Evolutionary conservation across 345 rosid genomes (phyloP).

Genomic region (Bruguiera gymnorhiza): DNA sequence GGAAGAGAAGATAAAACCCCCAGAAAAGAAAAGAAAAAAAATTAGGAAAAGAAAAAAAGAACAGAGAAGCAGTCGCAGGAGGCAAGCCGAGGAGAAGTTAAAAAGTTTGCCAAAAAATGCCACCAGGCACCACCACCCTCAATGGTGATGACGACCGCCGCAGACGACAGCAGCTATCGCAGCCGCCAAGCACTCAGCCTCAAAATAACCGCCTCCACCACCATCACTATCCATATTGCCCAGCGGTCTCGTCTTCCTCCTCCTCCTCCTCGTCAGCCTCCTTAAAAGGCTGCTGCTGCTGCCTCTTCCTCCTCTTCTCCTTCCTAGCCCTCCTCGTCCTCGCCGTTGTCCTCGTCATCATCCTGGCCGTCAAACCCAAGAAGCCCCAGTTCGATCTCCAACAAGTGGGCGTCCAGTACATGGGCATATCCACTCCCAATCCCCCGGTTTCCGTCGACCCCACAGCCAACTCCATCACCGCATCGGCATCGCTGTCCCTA

Average conservation of each 20-base stretch:
- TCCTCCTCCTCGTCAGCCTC: slow-evolving; percentile 77
- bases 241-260: slow-evolving; percentile 18
- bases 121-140: neutral
- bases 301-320: slow-evolving; percentile 83
- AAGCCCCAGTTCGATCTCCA: slow-evolving; percentile 99
- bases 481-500: slow-evolving; percentile 59
- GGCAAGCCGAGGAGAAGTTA: too few species aligned
- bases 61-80: too few species aligned
- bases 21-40: neutral
- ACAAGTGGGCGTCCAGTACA: slow-evolving; percentile 84
- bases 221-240: slow-evolving; percentile 15
- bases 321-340: slow-evolving; percentile 70
- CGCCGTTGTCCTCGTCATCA: slow-evolving; percentile 63
- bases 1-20: neutral
- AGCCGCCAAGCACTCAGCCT: neutral
- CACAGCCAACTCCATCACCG: slow-evolving; percentile 23
- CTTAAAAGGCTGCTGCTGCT: slow-evolving; percentile 95
- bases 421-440: slow-evolving; percentile 62
- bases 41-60: too few species aligned
- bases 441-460: slow-evolving; percentile 43
- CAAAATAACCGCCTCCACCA: slow-evolving; percentile 4
- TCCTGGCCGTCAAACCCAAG: slow-evolving; percentile 94
- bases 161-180: neutral
- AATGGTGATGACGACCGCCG: neutral
- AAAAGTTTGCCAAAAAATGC: neutral